phyloP scores from a whole-genome alignment of 768 basidiomycete genomes.

The Lactarius sanguifluus region DNA sequence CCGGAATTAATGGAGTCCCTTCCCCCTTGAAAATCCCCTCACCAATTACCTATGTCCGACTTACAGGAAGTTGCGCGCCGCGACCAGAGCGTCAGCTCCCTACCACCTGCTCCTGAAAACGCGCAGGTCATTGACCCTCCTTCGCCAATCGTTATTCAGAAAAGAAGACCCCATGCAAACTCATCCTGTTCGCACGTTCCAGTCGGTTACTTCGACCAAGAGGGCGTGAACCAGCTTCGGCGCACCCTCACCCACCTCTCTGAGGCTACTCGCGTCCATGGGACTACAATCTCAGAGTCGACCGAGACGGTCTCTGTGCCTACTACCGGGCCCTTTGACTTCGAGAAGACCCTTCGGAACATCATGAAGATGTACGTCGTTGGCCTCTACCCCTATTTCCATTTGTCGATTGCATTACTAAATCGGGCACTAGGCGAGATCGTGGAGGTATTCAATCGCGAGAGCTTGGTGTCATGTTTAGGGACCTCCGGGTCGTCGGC shows the following conservation, averaged over 20 bases:
- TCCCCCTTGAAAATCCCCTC: background rate
- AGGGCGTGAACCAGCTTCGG: constrained; percentile 45
- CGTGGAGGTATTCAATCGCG: constrained; percentile 51
- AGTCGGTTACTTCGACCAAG: constrained; percentile 54
- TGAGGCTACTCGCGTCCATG: background rate
- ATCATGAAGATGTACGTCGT: constrained; percentile 31
- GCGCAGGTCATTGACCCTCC: background rate
- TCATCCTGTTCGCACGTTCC: constrained; percentile 35
- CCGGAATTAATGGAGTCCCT: background rate
- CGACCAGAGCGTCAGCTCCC: constrained; percentile 14
- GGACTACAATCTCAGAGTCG: constrained; percentile 11
- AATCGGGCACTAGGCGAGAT: constrained; percentile 40
- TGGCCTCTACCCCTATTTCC: background rate
- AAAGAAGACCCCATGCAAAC: too few relatives aligned
- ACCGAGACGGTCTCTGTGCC: constrained; percentile 30
- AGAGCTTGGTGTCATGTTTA: constrained; percentile 61
- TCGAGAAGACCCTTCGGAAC: constrained; percentile 34
- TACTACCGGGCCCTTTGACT: constrained; percentile 33
- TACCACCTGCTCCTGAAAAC: constrained; percentile 13
- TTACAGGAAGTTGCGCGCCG: background rate
- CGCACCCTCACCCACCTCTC: constrained; percentile 37
- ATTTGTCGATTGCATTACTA: background rate
- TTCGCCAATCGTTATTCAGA: background rate
- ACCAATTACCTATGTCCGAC: constrained; percentile 8
- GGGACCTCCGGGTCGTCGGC: constrained; percentile 59